These are phyloP conservation scores for Candida gigantensis DNA, from an alignment of 1,139 yeast genomes.

Conservation along the genomic window DNA sequence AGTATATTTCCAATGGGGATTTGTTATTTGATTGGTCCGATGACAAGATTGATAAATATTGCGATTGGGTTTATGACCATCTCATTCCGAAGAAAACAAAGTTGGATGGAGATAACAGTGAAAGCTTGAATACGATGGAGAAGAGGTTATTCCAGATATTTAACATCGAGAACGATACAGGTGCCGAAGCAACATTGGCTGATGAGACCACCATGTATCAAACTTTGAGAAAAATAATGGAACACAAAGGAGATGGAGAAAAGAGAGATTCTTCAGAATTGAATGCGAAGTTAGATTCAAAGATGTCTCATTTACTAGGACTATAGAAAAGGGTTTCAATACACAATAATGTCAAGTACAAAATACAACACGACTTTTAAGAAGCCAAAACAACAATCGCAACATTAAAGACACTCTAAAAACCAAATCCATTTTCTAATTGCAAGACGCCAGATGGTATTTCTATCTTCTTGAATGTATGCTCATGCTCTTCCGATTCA, in stretches of 20 bases:
- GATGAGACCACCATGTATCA: constrained; percentile 4
- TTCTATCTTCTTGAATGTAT: no score
- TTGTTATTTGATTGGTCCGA: constrained; percentile 43
- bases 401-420: no score
- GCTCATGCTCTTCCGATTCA: no score
- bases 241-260: not conserved
- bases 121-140: constrained; percentile 28
- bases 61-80: constrained; percentile 41
- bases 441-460: no score
- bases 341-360: no score
- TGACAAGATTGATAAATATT: constrained; percentile 37
- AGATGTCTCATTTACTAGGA: constrained; percentile 6
- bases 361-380: no score
- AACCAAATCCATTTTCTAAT: no score
- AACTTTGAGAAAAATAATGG: constrained; percentile 5
- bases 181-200: constrained; percentile 1
- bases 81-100: constrained; percentile 28
- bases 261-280: constrained; percentile 1
- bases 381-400: no score
- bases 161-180: constrained; percentile 19
- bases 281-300: constrained; percentile 5
- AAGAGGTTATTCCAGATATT: constrained; percentile 41
- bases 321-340: no score
- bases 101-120: constrained; percentile 17
- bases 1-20: constrained; percentile 21